Evolutionary conservation across 495 filamentous ascomycete genomes (phyloP).

Genomic region (Lentithecium fluviatile): DNA sequence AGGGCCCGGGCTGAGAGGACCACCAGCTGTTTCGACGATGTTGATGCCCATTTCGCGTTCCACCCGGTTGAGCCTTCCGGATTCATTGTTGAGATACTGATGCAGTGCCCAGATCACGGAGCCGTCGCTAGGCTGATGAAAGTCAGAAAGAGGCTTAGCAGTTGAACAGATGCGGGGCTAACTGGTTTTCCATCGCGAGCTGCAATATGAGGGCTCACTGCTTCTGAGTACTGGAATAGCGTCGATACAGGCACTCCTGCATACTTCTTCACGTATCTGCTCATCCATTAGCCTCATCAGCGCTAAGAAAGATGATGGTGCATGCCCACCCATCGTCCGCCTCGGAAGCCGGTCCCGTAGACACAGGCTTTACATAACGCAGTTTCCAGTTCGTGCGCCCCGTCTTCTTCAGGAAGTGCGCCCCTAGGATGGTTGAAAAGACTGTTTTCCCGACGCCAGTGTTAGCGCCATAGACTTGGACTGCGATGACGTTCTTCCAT

Average conservation of each 20-base stretch:
- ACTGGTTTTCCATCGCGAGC: conserved; percentile 41
- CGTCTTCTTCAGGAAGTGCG: conserved; percentile 46
- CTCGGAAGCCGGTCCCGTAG: conserved; percentile 64
- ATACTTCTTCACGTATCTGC: conserved; percentile 59
- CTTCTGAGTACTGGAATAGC: conserved; percentile 67
- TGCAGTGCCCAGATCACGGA: conserved; percentile 51
- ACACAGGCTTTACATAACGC: conserved; percentile 72
- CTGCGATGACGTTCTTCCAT: conserved; percentile 61
- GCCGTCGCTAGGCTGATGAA: conserved; percentile 46
- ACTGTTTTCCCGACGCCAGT: conserved; percentile 81
- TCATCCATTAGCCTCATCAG: conserved; percentile 3
- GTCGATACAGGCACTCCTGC: conserved; percentile 56
- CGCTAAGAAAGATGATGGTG: too few relatives aligned
- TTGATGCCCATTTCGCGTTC: conserved; percentile 41
- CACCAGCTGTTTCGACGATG: conserved; percentile 75
- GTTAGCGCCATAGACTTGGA: conserved; percentile 77
- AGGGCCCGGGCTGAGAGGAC: conserved; percentile 70
- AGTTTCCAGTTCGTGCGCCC: conserved; percentile 48
- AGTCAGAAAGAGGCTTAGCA: conserved; percentile 30
- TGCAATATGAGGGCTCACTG: conserved; percentile 73
- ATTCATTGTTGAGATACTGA: conserved; percentile 49
- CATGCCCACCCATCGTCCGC: conserved; percentile 61
- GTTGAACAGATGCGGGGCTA: not conserved
- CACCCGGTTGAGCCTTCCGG: conserved; percentile 34
- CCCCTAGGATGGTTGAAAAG: conserved; percentile 66